Percentiles rank a stretch among this genome's conserved stretches.
Evolutionary conservation across 495 filamentous ascomycete species (phyloP).

Genomic region (Hypoxylon fragiforme): DNA sequence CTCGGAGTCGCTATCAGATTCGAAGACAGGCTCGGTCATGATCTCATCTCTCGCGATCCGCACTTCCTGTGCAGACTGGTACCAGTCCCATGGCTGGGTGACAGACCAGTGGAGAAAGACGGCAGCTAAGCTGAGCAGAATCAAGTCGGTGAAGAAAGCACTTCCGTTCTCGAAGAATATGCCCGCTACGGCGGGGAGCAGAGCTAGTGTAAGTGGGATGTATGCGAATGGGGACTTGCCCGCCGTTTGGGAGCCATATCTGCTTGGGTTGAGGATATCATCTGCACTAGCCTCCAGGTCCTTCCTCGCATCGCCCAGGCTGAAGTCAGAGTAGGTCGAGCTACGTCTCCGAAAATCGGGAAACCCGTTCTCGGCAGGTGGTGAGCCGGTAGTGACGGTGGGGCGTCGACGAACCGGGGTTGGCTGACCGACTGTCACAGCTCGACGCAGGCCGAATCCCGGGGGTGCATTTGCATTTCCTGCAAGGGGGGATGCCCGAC

Average conservation of each 20-base stretch:
- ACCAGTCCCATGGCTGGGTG: constrained; percentile 93
- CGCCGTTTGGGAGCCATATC: constrained; percentile 21
- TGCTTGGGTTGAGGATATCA: constrained; percentile 70
- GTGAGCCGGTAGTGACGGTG: constrained; percentile 8
- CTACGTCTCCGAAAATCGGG: constrained; percentile 60
- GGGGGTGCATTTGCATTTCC: constrained; percentile 23
- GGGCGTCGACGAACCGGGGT: constrained; percentile 26
- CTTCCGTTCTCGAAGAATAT: constrained; percentile 84
- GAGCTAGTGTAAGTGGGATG: constrained; percentile 75
- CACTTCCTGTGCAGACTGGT: constrained; percentile 73
- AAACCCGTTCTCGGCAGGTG: constrained; percentile 30
- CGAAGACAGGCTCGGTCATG: constrained; percentile 51
- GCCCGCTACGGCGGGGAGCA: constrained; percentile 83
- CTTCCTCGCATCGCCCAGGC: constrained; percentile 64
- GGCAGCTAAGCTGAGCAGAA: constrained; percentile 73
- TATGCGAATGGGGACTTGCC: constrained; percentile 64
- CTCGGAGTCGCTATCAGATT: constrained; percentile 53
- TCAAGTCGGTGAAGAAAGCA: constrained; percentile 79
- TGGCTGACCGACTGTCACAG: constrained; percentile 42
- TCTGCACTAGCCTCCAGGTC: constrained; percentile 73
- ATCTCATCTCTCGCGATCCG: constrained; percentile 50
- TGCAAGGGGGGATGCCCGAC: constrained; percentile 17
- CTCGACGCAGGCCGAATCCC: constrained; percentile 39
- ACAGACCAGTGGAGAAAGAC: constrained; percentile 95
- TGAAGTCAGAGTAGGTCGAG: constrained; percentile 74